phyloP scores from a whole-genome alignment of 306 rosid species.

The Malus asiatica region DNA sequence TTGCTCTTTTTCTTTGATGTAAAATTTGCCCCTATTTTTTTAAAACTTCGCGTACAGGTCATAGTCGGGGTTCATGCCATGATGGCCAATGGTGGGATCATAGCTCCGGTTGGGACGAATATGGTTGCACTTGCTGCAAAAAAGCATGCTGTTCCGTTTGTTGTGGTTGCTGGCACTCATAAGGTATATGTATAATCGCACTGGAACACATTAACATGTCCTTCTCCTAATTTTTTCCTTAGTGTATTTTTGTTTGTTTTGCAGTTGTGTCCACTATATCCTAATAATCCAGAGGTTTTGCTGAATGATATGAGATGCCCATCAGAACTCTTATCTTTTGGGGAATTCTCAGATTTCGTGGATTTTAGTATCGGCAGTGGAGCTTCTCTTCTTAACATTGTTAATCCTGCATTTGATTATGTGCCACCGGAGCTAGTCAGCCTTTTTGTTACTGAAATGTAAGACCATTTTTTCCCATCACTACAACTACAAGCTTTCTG shows the following conservation, averaged over 20 bases:
- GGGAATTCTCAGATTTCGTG: conserved; percentile 3
- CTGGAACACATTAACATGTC: background rate
- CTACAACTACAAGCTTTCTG: background rate
- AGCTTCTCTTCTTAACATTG: background rate
- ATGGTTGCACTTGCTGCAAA: conserved; percentile 18
- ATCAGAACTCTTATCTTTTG: conserved; percentile 8
- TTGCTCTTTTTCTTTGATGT: background rate
- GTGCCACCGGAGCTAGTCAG: conserved; percentile 5
- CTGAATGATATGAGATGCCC: conserved; percentile 7
- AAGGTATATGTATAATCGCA: background rate
- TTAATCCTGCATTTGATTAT: conserved; percentile 12
- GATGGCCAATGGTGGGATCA: conserved; percentile 14
- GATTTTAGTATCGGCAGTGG: background rate
- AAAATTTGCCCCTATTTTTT: background rate
- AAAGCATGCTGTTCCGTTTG: conserved; percentile 20
- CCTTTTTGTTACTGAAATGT: conserved; percentile 7
- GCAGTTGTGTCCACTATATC: conserved; percentile 1
- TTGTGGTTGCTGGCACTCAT: conserved; percentile 10
- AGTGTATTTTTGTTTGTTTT: background rate
- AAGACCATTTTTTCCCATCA: background rate
- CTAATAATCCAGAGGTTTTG: conserved; percentile 10
- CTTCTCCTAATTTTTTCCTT: background rate
- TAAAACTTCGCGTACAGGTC: background rate
- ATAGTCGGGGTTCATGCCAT: conserved; percentile 14
- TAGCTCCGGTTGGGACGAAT: conserved; percentile 15